Evolutionary conservation across 495 filamentous ascomycete genomes (phyloP), one percentile per base, ranked within the genome.

Genomic region (Tuber aestivum): DNA sequence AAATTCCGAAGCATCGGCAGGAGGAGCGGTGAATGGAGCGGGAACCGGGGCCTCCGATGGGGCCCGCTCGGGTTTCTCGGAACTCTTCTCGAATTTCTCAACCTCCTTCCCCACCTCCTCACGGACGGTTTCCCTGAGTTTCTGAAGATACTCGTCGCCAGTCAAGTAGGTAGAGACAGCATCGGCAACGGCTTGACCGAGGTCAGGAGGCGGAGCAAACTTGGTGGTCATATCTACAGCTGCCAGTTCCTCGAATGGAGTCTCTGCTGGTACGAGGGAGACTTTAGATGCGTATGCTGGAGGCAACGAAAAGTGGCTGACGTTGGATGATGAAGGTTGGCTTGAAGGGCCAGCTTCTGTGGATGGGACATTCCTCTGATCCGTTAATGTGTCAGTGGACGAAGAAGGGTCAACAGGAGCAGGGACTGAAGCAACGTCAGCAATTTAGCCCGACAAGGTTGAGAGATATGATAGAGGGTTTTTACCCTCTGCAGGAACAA

Each of bases 1-100:
- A 40, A 78, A 73, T 70, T 78, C 77, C 18, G 40, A 45, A 45
- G 73, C 21, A n/a, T 41, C 68, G 14, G 70, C 40, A 16, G 72
- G 77, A 6, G 78, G 70, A 40, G 77, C 78, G 41, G 61, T 48
- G 70, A 87, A 87, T 69, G 85, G 83, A 71, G 83, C 78, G 10
- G 70, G 72, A 74, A 79, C 69, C 23, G 76, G 70, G 27, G 69
- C 41, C 40, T 80, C 76, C 3, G 27, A 65, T 65, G 56, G 56
- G 56, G 56, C 27, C 27, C 14, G 56, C 7, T 65, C 56, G 20
- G 32, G 56, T 35, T 65, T 65, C 56, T 65, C 56, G 6, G 56
- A 18, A 65, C 56, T 65, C 56, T 68, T 79, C 71, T 77, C 74
- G n/a, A 80, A 76, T 48, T 83, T 81, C 70, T 79, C 37, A 45